These are phyloP conservation scores for Cordyceps militaris DNA, from an alignment of 2,329 filamentous ascomycete genomes.

Conservation along the genomic window DNA sequence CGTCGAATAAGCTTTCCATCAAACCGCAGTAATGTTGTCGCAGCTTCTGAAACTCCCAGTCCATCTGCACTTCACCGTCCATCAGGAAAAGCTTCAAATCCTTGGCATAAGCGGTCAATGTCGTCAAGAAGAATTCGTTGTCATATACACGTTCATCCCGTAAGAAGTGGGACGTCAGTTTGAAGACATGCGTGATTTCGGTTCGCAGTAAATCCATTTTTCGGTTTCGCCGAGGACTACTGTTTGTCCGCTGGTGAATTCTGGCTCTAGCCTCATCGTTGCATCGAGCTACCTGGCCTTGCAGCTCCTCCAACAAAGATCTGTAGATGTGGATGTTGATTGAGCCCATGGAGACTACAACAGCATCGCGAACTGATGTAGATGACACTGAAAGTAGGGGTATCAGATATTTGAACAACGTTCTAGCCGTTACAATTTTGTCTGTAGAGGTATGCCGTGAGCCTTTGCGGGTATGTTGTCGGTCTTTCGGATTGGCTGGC, in stretches of 20 bases:
- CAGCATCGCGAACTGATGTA: conserved; percentile 76
- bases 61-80: conserved; percentile 88
- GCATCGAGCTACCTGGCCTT: conserved; percentile 77
- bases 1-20: conserved; percentile 87
- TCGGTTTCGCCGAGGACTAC: conserved; percentile 71
- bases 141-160: conserved; percentile 70
- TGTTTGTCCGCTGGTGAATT: conserved; percentile 79
- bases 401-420: conserved; percentile 85
- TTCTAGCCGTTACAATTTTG: conserved; percentile 80
- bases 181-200: conserved; percentile 94
- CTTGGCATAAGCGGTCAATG: conserved; percentile 82
- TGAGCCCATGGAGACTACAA: conserved; percentile 84
- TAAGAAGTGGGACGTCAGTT: conserved; percentile 84
- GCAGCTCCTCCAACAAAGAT: conserved; percentile 80
- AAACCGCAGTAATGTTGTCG: conserved; percentile 90
- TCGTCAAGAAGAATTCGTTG: conserved; percentile 85
- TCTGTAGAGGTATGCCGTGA: conserved; percentile 63
- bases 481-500: conserved; percentile 37
- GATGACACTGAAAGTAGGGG: conserved; percentile 77
- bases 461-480: conserved; percentile 72
- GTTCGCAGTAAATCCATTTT: conserved; percentile 83
- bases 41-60: conserved; percentile 89
- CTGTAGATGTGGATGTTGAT: conserved; percentile 94
- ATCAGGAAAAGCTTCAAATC: conserved; percentile 92
- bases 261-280: conserved; percentile 82